Conservation (phyloP, 75 land plant species). For the Picea sitchensis region DNA sequence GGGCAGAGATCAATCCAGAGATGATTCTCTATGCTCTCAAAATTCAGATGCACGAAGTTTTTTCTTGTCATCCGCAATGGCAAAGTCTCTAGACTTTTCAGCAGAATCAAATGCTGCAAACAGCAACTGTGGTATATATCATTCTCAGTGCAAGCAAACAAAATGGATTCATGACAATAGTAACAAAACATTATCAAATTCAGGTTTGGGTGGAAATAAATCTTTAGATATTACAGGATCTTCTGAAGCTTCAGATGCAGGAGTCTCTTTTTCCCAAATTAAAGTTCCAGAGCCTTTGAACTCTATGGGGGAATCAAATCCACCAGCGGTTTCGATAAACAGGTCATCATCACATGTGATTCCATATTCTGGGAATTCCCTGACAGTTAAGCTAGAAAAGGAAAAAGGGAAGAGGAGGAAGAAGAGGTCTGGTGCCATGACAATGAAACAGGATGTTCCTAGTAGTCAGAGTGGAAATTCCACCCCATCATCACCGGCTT, state of each 20-base stretch:
- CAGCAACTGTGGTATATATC: neutral
- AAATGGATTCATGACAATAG: constrained; percentile 4
- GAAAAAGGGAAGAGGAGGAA: constrained; percentile 40
- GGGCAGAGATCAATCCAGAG: neutral
- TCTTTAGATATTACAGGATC: neutral
- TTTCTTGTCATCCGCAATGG: neutral
- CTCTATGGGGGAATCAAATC: neutral
- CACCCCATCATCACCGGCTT: constrained; percentile 25
- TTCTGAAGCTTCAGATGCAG: neutral
- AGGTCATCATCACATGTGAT: constrained; percentile 5
- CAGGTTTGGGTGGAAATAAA: neutral
- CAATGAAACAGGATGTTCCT: constrained; percentile 42
- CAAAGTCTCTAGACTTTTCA: neutral
- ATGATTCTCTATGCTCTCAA: neutral
- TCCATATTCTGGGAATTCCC: constrained; percentile 9
- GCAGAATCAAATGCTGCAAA: too few species aligned
- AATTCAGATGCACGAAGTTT: neutral
- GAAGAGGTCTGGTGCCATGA: constrained; percentile 23
- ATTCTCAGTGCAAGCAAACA: neutral
- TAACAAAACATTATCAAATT: neutral
- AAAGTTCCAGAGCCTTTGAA: neutral
- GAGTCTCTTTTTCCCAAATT: neutral
- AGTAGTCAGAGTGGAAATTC: constrained; percentile 64
- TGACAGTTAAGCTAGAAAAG: constrained; percentile 33
- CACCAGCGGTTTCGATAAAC: neutral